Conservation (phyloP, 805 yeast genomes). For the Candida ponderosae region DNA sequence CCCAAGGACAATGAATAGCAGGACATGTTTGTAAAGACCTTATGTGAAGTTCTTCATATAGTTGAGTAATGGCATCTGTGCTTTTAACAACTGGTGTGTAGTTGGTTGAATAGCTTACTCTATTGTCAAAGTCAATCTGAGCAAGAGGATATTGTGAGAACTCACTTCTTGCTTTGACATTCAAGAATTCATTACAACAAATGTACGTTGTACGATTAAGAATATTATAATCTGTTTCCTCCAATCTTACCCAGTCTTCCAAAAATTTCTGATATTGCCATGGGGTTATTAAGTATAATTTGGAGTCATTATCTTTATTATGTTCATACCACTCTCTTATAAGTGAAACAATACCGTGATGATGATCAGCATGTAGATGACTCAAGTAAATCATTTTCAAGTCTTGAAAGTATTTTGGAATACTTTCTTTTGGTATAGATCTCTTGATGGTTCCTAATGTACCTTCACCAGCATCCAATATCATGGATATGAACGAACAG, state of each 20-base stretch:
- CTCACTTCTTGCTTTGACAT: slow-evolving; percentile 26
- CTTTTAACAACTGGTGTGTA: slow-evolving; percentile 10
- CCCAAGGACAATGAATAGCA: slow-evolving; percentile 80
- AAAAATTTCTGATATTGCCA: slow-evolving; percentile 65
- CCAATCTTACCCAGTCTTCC: slow-evolving; percentile 57
- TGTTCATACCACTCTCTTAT: slow-evolving; percentile 56
- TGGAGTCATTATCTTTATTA: slow-evolving; percentile 29
- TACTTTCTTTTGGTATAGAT: slow-evolving; percentile 41
- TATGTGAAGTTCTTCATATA: slow-evolving; percentile 38
- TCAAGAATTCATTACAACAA: slow-evolving; percentile 53
- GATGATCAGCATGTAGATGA: slow-evolving; percentile 97
- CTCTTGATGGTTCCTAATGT: slow-evolving; percentile 70
- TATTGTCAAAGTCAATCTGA: slow-evolving; percentile 7
- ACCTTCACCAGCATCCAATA: slow-evolving; percentile 95
- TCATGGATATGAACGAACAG: slow-evolving; percentile 32
- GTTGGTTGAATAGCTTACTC: neutral
- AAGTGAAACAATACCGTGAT: slow-evolving; percentile 71
- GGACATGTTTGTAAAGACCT: slow-evolving; percentile 47
- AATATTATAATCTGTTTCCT: slow-evolving; percentile 25
- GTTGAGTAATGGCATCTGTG: slow-evolving; percentile 19
- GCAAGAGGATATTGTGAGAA: slow-evolving; percentile 21
- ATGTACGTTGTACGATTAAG: slow-evolving; percentile 39
- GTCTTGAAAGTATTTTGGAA: slow-evolving; percentile 44
- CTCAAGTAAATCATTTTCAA: slow-evolving; percentile 62
- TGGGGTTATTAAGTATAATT: slow-evolving; percentile 62